phyloP scores from a whole-genome alignment of 176 grass and related monocot species.

The Aegilops bicornis region DNA sequence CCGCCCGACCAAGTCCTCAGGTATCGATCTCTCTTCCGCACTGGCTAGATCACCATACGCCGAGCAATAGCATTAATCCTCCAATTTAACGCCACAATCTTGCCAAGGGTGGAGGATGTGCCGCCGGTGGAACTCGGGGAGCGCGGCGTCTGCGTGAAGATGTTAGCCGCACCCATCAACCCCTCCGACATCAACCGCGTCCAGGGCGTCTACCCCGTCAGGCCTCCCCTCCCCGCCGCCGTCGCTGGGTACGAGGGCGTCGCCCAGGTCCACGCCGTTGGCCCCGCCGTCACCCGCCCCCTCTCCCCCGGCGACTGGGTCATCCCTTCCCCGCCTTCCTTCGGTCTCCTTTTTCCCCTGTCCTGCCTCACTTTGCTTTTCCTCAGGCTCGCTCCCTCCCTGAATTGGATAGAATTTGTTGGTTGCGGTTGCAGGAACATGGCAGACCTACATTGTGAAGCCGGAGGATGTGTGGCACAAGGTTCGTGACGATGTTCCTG shows the following conservation, averaged over 20 bases:
- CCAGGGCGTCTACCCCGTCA: conserved; percentile 91
- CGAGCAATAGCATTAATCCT: background rate
- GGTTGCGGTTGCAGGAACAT: conserved; percentile 47
- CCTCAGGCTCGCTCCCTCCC: background rate
- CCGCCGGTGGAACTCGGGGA: conserved; percentile 48
- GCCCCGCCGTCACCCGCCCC: conserved; percentile 41
- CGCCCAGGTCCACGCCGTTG: conserved; percentile 70
- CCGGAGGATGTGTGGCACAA: conserved; percentile 69
- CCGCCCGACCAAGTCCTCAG: conserved; percentile 62
- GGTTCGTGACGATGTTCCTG: conserved; percentile 59
- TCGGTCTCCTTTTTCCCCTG: conserved; percentile 37
- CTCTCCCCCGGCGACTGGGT: conserved; percentile 82
- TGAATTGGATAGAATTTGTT: background rate
- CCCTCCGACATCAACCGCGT: conserved; percentile 92
- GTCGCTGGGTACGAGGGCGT: conserved; percentile 89
- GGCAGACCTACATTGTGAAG: conserved; percentile 83
- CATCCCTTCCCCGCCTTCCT: conserved; percentile 82
- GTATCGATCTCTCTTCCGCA: conserved; percentile 17
- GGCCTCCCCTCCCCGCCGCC: conserved; percentile 66
- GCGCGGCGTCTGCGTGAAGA: conserved; percentile 78
- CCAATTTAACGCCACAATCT: background rate
- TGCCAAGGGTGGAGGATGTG: conserved; percentile 39
- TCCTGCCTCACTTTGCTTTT: background rate
- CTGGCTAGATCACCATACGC: background rate
- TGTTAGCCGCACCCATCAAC: conserved; percentile 94